These are phyloP conservation scores for Globisporangium canariense DNA, from an alignment of 352 stramenopile genomes.

Conservation along the genomic window DNA sequence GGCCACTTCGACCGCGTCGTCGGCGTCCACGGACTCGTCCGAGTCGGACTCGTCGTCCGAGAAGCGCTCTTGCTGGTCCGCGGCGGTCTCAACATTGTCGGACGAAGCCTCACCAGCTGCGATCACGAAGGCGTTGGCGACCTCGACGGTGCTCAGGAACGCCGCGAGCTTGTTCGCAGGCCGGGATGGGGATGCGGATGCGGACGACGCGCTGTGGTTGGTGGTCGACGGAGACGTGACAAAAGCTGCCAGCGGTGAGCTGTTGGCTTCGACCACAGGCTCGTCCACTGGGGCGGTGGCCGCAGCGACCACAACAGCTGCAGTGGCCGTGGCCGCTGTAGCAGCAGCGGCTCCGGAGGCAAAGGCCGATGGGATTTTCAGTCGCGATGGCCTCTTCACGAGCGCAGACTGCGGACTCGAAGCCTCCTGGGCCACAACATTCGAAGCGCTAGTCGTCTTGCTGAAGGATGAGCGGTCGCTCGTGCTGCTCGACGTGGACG, in stretches of 20 bases:
- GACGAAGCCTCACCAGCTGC: constrained; percentile 9
- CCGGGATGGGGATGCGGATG: not conserved
- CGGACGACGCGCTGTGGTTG: not conserved
- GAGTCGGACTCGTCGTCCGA: not conserved
- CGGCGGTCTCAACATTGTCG: constrained; percentile 16
- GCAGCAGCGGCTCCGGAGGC: not conserved
- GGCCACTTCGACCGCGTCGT: not conserved
- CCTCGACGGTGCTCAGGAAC: constrained; percentile 64
- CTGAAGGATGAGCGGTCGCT: constrained; percentile 16
- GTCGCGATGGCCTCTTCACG: constrained; percentile 22
- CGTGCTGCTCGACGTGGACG: constrained; percentile 30
- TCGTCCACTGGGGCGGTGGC: not conserved
- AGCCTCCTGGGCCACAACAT: not conserved
- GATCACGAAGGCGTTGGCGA: constrained; percentile 7
- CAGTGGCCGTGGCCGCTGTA: not conserved
- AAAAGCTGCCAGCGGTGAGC: constrained; percentile 7
- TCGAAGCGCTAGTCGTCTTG: not conserved
- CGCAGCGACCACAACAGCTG: not conserved
- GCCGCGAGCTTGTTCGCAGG: constrained; percentile 48
- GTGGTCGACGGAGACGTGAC: not conserved
- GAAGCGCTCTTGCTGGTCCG: constrained; percentile 6
- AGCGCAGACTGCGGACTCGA: constrained; percentile 12
- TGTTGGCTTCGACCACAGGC: not conserved
- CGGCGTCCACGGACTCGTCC: not conserved
- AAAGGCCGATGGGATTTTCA: constrained; percentile 35